Evolutionary conservation across 2,329 filamentous ascomycete species (phyloP).

Genomic region (Beauveria sp.): DNA sequence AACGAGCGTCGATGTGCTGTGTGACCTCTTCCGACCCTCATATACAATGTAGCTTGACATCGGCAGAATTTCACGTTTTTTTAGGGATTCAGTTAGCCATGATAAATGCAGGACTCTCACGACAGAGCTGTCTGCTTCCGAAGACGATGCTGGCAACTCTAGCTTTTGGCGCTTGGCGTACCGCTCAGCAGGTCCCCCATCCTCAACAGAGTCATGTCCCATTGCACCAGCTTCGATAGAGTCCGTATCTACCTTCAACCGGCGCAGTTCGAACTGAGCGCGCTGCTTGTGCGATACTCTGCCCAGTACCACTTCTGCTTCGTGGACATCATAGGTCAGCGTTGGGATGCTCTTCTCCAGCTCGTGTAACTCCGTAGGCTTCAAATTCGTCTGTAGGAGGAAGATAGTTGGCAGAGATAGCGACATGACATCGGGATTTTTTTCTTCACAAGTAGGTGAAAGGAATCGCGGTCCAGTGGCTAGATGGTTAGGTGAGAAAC

Average conservation of each 20-base stretch:
- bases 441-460: background rate
- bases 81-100: conserved; percentile 51
- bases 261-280: conserved; percentile 69
- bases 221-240: conserved; percentile 18
- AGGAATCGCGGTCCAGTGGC: background rate
- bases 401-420: conserved; percentile 56
- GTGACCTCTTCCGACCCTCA: conserved; percentile 32
- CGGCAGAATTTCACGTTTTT: conserved; percentile 36
- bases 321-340: conserved; percentile 62
- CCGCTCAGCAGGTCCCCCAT: conserved; percentile 4
- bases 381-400: conserved; percentile 64
- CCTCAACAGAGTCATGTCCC: background rate
- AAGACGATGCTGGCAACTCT: background rate
- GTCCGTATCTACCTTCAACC: conserved; percentile 53
- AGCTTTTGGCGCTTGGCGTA: conserved; percentile 17
- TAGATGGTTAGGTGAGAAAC: background rate
- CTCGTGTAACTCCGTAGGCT: conserved; percentile 51
- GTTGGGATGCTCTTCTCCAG: conserved; percentile 58
- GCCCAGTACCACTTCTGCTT: conserved; percentile 69
- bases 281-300: conserved; percentile 63
- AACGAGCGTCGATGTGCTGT: background rate
- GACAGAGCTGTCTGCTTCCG: background rate
- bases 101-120: conserved; percentile 50
- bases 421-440: conserved; percentile 16
- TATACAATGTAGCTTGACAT: conserved; percentile 47